Conservation (phyloP, 441 rosid species). For the Metrosideros polymorpha region DNA sequence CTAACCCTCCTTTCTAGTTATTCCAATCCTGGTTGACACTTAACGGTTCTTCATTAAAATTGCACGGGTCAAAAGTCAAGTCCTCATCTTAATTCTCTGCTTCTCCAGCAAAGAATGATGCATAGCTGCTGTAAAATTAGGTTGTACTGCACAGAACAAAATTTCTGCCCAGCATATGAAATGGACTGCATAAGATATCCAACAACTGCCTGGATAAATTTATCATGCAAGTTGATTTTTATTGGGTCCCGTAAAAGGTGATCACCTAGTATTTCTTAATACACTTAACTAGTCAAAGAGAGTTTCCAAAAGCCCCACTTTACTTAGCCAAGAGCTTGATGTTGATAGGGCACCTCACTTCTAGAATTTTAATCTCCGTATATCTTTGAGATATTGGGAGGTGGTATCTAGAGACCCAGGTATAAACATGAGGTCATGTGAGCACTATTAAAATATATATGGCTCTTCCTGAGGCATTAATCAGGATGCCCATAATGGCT, state of each 20-base stretch:
- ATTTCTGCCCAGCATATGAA: background rate
- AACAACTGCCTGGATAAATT: background rate
- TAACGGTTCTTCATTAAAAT: background rate
- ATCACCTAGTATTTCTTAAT: too few relatives aligned
- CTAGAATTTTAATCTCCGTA: background rate
- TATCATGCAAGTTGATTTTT: too few relatives aligned
- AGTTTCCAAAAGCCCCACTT: too few relatives aligned
- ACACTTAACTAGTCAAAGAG: too few relatives aligned
- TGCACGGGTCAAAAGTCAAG: background rate
- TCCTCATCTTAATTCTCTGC: background rate
- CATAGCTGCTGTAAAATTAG: background rate
- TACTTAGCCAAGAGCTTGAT: too few relatives aligned
- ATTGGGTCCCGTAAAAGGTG: too few relatives aligned
- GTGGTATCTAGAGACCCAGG: background rate
- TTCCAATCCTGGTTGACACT: background rate
- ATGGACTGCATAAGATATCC: background rate
- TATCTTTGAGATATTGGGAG: background rate
- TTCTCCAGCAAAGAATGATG: background rate
- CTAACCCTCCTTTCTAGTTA: background rate
- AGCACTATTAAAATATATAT: too few relatives aligned
- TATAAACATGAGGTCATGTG: background rate
- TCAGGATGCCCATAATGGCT: background rate
- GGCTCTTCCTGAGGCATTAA: background rate
- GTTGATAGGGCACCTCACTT: too few relatives aligned
- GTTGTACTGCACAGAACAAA: background rate